A percentile compares a stretch with the other conserved stretches of the same genome.
phyloP scores from a whole-genome alignment of 129 eudicot genomes.

The Chrysanthemum seticuspe region DNA sequence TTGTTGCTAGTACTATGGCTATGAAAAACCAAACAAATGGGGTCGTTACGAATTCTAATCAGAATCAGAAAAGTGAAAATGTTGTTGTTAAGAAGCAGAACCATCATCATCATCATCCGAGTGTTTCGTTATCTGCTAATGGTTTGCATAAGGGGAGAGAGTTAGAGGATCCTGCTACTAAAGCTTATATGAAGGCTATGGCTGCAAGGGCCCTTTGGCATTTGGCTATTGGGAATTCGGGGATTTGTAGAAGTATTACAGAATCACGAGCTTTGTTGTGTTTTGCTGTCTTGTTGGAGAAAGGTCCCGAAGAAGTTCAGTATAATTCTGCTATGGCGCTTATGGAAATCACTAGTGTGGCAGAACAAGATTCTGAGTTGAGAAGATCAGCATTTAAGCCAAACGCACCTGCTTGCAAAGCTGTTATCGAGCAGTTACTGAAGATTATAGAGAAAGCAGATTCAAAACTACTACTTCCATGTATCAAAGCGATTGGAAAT shows the following conservation, averaged over 20 bases:
- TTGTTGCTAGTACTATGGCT: conserved; percentile 43
- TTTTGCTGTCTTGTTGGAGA: conserved; percentile 43
- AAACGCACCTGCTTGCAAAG: conserved; percentile 44
- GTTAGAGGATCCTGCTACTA: conserved; percentile 38
- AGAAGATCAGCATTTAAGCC: conserved; percentile 39
- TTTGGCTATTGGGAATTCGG: conserved; percentile 28
- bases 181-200: conserved; percentile 45
- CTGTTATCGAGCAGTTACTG: conserved; percentile 35
- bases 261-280: conserved; percentile 45
- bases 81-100: conserved; percentile 29
- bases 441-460: conserved; percentile 36
- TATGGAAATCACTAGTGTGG: conserved; percentile 49
- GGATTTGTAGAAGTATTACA: conserved; percentile 41
- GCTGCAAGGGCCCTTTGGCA: conserved; percentile 45
- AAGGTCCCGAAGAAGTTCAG: conserved; percentile 41
- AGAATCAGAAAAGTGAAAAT: conserved; percentile 23
- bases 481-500: conserved; percentile 40
- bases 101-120: conserved; percentile 35
- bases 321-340: conserved; percentile 49
- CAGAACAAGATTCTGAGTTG: conserved; percentile 42
- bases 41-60: not conserved
- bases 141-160: conserved; percentile 43
- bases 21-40: conserved; percentile 26
- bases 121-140: conserved; percentile 20
- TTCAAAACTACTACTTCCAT: conserved; percentile 38